Evolutionary conservation across 2,329 filamentous ascomycete species (phyloP).

Genomic region (Tolypocladium album): DNA sequence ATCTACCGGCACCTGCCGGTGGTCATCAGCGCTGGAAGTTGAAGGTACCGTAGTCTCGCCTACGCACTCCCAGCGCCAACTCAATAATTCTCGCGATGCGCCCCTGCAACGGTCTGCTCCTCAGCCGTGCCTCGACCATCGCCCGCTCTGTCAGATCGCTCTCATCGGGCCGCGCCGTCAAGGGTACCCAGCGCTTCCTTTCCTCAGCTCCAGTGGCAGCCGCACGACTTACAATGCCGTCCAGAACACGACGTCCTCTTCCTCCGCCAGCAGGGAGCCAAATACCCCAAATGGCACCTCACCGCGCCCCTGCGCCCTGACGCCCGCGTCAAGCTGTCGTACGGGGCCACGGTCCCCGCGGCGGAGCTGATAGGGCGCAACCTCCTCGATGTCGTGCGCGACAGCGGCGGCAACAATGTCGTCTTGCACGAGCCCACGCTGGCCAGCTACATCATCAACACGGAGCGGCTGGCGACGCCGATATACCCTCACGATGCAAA

Average conservation of each 20-base stretch:
- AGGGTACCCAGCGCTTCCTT: slow-evolving; percentile 8
- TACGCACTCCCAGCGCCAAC: too few relatives aligned
- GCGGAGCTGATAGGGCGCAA: slow-evolving; percentile 53
- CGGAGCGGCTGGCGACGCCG: slow-evolving; percentile 63
- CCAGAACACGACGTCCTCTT: slow-evolving; percentile 30
- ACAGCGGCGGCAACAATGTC: slow-evolving; percentile 37
- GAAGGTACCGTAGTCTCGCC: too few relatives aligned
- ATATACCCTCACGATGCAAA: slow-evolving; percentile 64
- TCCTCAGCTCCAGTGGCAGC: background rate
- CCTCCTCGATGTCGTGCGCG: slow-evolving; percentile 46
- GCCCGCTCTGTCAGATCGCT: slow-evolving; percentile 4
- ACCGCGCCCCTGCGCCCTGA: slow-evolving; percentile 22
- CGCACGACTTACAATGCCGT: background rate
- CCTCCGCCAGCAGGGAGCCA: slow-evolving; percentile 25
- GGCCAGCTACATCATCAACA: slow-evolving; percentile 61
- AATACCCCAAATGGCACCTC: slow-evolving; percentile 25
- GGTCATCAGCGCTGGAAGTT: background rate
- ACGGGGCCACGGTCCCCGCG: slow-evolving; percentile 37
- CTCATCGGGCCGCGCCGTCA: slow-evolving; percentile 15
- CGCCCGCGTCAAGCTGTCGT: slow-evolving; percentile 21
- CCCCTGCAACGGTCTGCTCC: background rate
- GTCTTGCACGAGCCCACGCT: slow-evolving; percentile 56
- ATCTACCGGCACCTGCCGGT: background rate
- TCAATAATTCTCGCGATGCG: background rate
- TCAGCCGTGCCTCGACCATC: background rate